Base-by-base conservation (phyloP, 2,329 filamentous ascomycete species). In the Ceratocystis destructans region DNA sequence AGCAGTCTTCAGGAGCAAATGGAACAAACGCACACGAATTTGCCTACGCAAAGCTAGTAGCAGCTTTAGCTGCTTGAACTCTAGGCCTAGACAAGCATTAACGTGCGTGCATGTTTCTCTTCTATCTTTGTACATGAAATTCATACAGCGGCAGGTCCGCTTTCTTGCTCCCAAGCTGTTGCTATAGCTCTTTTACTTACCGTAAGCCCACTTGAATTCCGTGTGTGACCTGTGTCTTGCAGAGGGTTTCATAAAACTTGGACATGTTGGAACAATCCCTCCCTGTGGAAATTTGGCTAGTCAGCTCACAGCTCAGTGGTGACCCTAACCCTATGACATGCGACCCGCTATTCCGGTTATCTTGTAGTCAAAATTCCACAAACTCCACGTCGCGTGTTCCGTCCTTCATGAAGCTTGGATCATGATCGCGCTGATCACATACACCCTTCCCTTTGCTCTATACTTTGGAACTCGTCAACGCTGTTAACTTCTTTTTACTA, bases 351-450 rank as follows among this genome's bases (percentile, higher is more conserved):
- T 25, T 33, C 12, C 12, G 46, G n/a, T 17, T 62, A 41, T 10
- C 25, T 20, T 50, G 2, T 66, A 66, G 59, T 28, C 44, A 61
- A 28, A n/a, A 25, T 62, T 17, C 28, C 41, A 62, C 25, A 66
- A 66, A 31, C 45, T 66, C 64, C 64, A 66, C 64, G 64, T 66
- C 64, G 64, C 64, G 64, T 25, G 46, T 63, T 63, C 22, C 48
- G 22, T 25, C 22, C 28, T 63, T 2, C 6, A 20, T 50, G 44
- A 20, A 63, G 61, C 61, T 63, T 48, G 41, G 61, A 31, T 63
- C 61, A 33, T 48, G 37, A 59, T 59, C 25, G 53, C 53, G 6
- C 17, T n/a, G 53, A 25, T 20, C 12, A 33, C 12, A 57, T 17
- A 33, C 22, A 57, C 17, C 53, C 37, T 8, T 33, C 48, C 25